Percentiles rank a stretch among this genome's conserved stretches.
These are phyloP conservation scores for Magnolia sinica DNA, from an alignment of 164 flowering plant genomes.

Conservation along the genomic window DNA sequence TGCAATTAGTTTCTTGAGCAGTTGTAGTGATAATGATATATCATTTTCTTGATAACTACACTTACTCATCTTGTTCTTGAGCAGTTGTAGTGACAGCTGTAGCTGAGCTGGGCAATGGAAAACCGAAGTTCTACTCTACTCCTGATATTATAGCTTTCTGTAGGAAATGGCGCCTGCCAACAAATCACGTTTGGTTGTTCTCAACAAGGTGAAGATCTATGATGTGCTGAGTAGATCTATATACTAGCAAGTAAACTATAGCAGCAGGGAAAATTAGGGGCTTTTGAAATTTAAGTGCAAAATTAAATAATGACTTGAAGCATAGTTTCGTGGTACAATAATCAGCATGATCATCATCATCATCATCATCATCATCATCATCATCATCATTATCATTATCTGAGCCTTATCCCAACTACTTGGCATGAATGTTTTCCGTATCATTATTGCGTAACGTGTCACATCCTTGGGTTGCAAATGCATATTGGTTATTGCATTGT, in stretches of 20 bases:
- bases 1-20: background rate
- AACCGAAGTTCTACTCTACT: conserved; percentile 90
- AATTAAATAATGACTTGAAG: too few species aligned
- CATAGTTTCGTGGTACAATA: too few species aligned
- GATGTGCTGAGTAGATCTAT: background rate
- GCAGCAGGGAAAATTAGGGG: background rate
- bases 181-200: conserved; percentile 95
- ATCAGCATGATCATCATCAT: too few species aligned
- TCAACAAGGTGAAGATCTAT: conserved; percentile 65
- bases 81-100: conserved; percentile 97
- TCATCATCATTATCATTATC: too few species aligned
- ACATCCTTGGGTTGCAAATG: too few species aligned
- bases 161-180: conserved; percentile 89
- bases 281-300: background rate
- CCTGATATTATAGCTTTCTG: conserved; percentile 91
- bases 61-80: conserved; percentile 12
- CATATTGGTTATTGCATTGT: too few species aligned
- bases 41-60: background rate
- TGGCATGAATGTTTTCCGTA: too few species aligned
- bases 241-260: background rate
- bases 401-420: too few species aligned
- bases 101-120: conserved; percentile 83
- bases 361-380: too few species aligned
- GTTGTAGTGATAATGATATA: background rate
- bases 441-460: too few species aligned